A percentile compares a stretch with the other conserved stretches of the same genome.
Conservation (phyloP, 306 rosid species). For the Trifolium pratense region DNA sequence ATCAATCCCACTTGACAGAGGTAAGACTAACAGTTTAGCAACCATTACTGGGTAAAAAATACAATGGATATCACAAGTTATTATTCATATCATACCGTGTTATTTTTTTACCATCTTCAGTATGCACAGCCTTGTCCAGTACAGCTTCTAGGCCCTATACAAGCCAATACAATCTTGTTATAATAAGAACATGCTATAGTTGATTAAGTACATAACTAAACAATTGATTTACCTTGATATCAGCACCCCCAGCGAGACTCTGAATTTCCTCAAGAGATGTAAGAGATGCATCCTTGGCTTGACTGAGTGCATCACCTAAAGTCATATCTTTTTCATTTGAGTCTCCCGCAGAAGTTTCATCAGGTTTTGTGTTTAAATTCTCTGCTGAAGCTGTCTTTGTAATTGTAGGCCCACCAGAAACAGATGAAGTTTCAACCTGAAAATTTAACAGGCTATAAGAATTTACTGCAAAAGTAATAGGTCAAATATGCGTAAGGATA, state of each 20-base stretch:
- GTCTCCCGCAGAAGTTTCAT: constrained; percentile 59
- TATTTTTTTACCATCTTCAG: constrained; percentile 95
- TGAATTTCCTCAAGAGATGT: constrained; percentile 96
- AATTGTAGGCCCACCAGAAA: constrained; percentile 56
- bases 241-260: constrained; percentile 96
- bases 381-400: constrained; percentile 59
- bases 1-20: constrained; percentile 85
- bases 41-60: constrained; percentile 24
- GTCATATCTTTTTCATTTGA: constrained; percentile 73
- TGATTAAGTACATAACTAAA: constrained; percentile 21
- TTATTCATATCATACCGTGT: constrained; percentile 62
- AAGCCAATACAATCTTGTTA: constrained; percentile 44
- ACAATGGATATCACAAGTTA: constrained; percentile 35
- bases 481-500: constrained; percentile 26
- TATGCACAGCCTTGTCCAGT: constrained; percentile 97
- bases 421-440: constrained; percentile 64
- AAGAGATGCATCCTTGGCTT: constrained; percentile 70
- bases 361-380: constrained; percentile 55
- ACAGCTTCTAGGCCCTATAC: constrained; percentile 95
- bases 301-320: constrained; percentile 87
- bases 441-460: constrained; percentile 41
- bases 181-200: constrained; percentile 8
- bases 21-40: constrained; percentile 43
- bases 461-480: constrained; percentile 31
- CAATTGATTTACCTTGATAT: constrained; percentile 78